Percentiles rank a stretch among this genome's conserved stretches.
Conservation (phyloP, 1,284 basidiomycete genomes). For the Acaromyces ingoldii region DNA sequence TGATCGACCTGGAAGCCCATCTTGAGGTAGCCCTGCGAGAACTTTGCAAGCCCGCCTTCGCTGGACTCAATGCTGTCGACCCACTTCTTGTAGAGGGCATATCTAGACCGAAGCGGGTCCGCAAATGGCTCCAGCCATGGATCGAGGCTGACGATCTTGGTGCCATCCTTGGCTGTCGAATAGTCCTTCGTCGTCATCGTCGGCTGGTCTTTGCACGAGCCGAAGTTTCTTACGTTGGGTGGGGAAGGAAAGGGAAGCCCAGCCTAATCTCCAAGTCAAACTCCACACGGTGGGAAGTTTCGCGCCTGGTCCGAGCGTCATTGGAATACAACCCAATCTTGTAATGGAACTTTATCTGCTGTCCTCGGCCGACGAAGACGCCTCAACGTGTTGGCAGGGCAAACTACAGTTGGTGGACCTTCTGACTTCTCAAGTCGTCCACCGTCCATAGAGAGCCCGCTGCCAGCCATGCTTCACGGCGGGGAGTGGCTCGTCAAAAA, state of each 20-base stretch:
- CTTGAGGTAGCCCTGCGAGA: slow-evolving; percentile 78
- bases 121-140: slow-evolving; percentile 47
- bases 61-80: slow-evolving; percentile 23
- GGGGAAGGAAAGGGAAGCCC: too few species aligned
- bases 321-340: too few species aligned
- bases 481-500: slow-evolving; percentile 46
- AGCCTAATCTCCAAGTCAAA: too few species aligned
- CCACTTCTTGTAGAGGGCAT: slow-evolving; percentile 34
- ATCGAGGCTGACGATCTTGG: slow-evolving; percentile 36
- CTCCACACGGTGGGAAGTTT: too few species aligned
- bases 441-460: not conserved
- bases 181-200: slow-evolving; percentile 26
- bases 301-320: too few species aligned
- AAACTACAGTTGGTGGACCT: too few species aligned
- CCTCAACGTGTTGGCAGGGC: too few species aligned
- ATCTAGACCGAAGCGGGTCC: slow-evolving; percentile 30
- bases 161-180: slow-evolving; percentile 39
- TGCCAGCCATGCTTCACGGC: slow-evolving; percentile 43
- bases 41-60: slow-evolving; percentile 69
- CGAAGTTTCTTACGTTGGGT: too few species aligned
- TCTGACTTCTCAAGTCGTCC: too few species aligned
- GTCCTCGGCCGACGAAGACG: too few species aligned
- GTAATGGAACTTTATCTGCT: too few species aligned
- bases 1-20: slow-evolving; percentile 72
- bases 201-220: too few species aligned